These are phyloP conservation scores for Talaromyces liani DNA, from an alignment of 495 filamentous ascomycete species.

Conservation along the genomic window DNA sequence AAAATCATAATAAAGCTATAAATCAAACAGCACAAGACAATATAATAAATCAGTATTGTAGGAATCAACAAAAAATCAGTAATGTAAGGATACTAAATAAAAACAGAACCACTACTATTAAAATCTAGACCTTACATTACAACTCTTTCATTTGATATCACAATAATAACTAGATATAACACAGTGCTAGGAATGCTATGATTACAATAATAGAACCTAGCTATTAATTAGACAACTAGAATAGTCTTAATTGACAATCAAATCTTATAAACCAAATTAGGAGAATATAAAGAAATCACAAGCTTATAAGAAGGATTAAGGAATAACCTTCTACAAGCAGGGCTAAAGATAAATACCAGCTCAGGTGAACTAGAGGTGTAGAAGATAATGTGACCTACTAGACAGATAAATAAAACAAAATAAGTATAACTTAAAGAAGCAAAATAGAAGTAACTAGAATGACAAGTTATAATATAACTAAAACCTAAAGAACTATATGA, in stretches of 20 bases:
- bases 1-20: neutral
- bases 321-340: neutral
- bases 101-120: neutral
- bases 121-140: neutral
- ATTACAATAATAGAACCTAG: neutral
- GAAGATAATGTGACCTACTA: neutral
- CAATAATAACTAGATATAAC: neutral
- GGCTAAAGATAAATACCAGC: no score
- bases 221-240: conserved; percentile 2
- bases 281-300: neutral
- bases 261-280: neutral
- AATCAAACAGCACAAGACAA: neutral
- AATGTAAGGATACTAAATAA: neutral
- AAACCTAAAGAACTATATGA: neutral
- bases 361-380: neutral
- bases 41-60: neutral
- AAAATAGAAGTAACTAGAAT: neutral
- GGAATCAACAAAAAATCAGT: neutral
- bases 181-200: no score
- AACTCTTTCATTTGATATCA: neutral
- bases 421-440: conserved; percentile 1
- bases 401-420: conserved; percentile 12
- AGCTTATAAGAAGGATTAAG: neutral
- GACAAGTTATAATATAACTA: neutral
- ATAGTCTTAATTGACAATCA: neutral